Evolutionary conservation across 1,284 basidiomycete species (phyloP).

Genomic region (Fomitiporia mediterranea): DNA sequence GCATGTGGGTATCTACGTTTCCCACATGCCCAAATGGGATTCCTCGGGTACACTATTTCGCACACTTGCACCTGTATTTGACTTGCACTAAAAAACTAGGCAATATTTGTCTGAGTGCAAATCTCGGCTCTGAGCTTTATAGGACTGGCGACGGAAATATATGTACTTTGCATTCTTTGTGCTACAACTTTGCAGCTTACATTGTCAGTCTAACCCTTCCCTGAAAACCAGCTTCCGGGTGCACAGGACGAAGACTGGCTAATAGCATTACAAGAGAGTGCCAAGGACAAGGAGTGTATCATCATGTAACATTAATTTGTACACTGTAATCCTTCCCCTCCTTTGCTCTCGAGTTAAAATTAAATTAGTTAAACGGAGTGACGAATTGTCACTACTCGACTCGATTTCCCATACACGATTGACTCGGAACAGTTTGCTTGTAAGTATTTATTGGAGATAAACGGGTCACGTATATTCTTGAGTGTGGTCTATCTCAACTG

Average conservation of each 20-base stretch:
- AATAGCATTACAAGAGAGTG: conserved; percentile 9
- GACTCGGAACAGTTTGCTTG: no score
- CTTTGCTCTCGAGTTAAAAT: background rate
- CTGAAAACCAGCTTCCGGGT: conserved; percentile 8
- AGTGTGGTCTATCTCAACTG: no score
- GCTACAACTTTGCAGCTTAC: background rate
- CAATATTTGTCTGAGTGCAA: conserved; percentile 13
- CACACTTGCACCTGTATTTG: background rate
- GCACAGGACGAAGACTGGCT: conserved; percentile 8
- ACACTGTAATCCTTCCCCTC: background rate
- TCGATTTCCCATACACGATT: background rate
- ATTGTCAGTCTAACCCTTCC: background rate
- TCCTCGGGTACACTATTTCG: background rate
- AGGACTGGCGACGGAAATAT: conserved; percentile 13
- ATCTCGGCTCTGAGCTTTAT: conserved; percentile 13
- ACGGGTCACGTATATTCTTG: no score
- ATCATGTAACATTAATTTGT: conserved; percentile 7
- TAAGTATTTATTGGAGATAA: no score
- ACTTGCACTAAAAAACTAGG: conserved; percentile 5
- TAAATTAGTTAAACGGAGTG: background rate
- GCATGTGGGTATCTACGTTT: no score
- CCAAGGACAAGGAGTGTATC: conserved; percentile 15
- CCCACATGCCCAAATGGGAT: no score
- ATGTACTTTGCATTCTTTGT: background rate
- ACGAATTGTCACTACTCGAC: background rate